Evolutionary conservation across 75 land plant genomes (phyloP).

Genomic region (Pinus albicaulis): DNA sequence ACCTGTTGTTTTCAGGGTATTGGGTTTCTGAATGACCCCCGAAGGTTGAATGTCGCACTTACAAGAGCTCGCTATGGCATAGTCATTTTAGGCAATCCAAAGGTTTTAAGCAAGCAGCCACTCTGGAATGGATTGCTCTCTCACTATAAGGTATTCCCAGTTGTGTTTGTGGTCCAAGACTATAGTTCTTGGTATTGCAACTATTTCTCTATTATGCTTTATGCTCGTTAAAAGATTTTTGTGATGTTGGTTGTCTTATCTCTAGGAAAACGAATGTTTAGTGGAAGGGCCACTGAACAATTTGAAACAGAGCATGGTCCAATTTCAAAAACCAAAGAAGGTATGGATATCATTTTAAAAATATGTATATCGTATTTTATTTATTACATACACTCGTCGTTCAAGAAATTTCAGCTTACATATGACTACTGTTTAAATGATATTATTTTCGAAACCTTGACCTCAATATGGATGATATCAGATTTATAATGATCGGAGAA

Average conservation of each 20-base stretch:
- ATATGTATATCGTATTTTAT: constrained; percentile 64
- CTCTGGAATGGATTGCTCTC: constrained; percentile 94
- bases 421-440: not conserved
- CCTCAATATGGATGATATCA: constrained; percentile 9
- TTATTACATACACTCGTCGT: too few species aligned
- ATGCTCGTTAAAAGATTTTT: not conserved
- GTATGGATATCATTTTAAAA: constrained; percentile 73
- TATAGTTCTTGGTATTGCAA: not conserved
- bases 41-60: constrained; percentile 95
- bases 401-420: too few species aligned
- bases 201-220: not conserved
- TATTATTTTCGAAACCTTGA: not conserved
- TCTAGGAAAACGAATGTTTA: constrained; percentile 94
- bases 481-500: constrained; percentile 86
- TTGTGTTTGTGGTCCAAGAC: constrained; percentile 2
- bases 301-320: constrained; percentile 99
- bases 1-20: constrained; percentile 67
- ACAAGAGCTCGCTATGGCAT: constrained; percentile 98
- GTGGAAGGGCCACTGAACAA: constrained; percentile 99
- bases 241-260: not conserved
- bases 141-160: constrained; percentile 83
- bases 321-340: constrained; percentile 99
- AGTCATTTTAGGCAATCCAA: constrained; percentile 96
- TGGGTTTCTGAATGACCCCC: constrained; percentile 98
- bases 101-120: constrained; percentile 96